Percentiles rank a stretch among this genome's conserved stretches.
Evolutionary conservation across 257 asterid species (phyloP).

Genomic region (Capsicum rhomboideum): DNA sequence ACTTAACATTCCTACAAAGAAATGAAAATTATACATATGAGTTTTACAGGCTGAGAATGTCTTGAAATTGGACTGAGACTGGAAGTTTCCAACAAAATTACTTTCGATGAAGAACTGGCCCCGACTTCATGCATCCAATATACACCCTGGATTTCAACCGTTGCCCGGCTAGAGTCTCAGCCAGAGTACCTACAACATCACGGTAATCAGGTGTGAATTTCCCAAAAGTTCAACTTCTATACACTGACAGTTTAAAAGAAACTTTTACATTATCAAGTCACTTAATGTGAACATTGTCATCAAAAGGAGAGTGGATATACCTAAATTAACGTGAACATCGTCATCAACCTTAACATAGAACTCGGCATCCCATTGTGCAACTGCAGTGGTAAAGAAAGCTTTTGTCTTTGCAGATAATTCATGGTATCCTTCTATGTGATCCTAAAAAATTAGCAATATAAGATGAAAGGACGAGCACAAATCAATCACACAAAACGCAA

Average conservation of each 20-base stretch:
- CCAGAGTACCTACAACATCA: constrained; percentile 41
- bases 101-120: constrained; percentile 58
- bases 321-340: constrained; percentile 81
- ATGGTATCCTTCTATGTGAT: constrained; percentile 78
- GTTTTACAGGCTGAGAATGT: not conserved
- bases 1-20: constrained; percentile 39
- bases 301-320: constrained; percentile 23
- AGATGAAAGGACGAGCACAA: not conserved
- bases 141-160: constrained; percentile 48
- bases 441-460: constrained; percentile 20
- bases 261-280: not conserved
- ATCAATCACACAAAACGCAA: not conserved
- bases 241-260: not conserved
- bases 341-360: constrained; percentile 77
- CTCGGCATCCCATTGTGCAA: constrained; percentile 70
- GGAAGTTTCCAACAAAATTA: constrained; percentile 5
- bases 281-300: constrained; percentile 71
- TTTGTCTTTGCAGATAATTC: constrained; percentile 82
- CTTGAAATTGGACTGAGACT: not conserved
- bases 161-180: constrained; percentile 47
- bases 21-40: not conserved
- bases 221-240: not conserved
- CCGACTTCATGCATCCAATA: constrained; percentile 62
- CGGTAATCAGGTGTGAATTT: not conserved
- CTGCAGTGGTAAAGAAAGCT: constrained; percentile 60